Evolutionary conservation across 805 yeast genomes (phyloP).

Genomic region (Blastobotrys parvus): DNA sequence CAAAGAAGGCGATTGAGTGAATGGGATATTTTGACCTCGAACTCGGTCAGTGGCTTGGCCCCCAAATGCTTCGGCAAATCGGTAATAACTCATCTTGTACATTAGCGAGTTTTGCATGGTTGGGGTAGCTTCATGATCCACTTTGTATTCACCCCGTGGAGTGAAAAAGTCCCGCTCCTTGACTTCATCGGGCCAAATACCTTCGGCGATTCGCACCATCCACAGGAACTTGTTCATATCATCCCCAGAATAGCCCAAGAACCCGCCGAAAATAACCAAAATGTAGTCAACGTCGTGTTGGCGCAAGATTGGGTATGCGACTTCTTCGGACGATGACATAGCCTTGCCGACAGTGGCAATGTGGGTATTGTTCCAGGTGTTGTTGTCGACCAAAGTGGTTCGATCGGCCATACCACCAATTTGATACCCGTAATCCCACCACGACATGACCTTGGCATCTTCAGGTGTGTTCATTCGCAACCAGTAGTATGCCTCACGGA

Average conservation of each 20-base stretch:
- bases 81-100: constrained; percentile 91
- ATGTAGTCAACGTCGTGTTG: constrained; percentile 95
- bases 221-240: constrained; percentile 94
- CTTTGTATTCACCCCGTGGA: constrained; percentile 75
- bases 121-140: constrained; percentile 71
- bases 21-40: constrained; percentile 68
- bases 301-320: constrained; percentile 77
- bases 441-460: constrained; percentile 92
- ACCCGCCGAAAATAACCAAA: constrained; percentile 87
- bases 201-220: constrained; percentile 99
- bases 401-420: constrained; percentile 99
- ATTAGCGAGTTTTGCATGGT: constrained; percentile 84
- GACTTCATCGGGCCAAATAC: constrained; percentile 99
- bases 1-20: constrained; percentile 41
- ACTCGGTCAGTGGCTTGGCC: constrained; percentile 63
- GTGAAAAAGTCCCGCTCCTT: constrained; percentile 80
- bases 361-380: constrained; percentile 99
- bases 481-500: constrained; percentile 99
- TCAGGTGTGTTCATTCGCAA: constrained; percentile 95
- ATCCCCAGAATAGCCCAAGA: constrained; percentile 90
- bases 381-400: constrained; percentile 95
- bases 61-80: constrained; percentile 65
- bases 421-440: constrained; percentile 99
- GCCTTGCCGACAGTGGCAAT: constrained; percentile 99
- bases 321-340: constrained; percentile 83